Evolutionary conservation across 305 asterid species (phyloP).

Genomic region (Fraxinus xanthoxyloides): DNA sequence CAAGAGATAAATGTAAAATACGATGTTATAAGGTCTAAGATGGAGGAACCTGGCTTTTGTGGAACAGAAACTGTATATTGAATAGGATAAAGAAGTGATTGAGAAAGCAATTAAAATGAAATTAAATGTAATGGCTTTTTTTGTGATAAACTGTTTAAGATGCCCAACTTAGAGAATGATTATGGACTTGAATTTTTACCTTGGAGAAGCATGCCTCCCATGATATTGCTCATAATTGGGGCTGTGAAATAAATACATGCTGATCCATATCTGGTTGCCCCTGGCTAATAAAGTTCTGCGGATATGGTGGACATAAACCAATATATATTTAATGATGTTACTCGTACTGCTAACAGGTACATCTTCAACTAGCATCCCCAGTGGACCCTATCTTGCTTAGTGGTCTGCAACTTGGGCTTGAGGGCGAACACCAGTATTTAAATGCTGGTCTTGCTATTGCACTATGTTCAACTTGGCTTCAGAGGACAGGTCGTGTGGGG

Average conservation of each 20-base stretch:
- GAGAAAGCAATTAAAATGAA: slow-evolving; percentile 7
- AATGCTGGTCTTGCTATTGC: slow-evolving; percentile 97
- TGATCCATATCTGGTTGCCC: slow-evolving; percentile 5
- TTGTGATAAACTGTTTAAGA: slow-evolving; percentile 1
- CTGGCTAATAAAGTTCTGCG: slow-evolving; percentile 4
- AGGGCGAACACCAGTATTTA: slow-evolving; percentile 85
- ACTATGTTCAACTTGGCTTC: slow-evolving; percentile 94
- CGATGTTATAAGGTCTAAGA: neutral
- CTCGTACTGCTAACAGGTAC: slow-evolving; percentile 48
- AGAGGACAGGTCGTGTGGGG: slow-evolving; percentile 71
- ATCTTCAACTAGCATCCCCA: slow-evolving; percentile 76
- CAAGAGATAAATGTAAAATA: slow-evolving; percentile 3
- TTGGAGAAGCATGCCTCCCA: slow-evolving; percentile 6
- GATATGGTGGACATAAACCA: slow-evolving; percentile 9
- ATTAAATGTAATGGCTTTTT: neutral
- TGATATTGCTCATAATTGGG: slow-evolving; percentile 7
- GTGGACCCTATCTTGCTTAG: slow-evolving; percentile 64
- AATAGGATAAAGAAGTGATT: slow-evolving; percentile 7
- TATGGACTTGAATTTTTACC: slow-evolving; percentile 3
- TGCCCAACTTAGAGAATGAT: neutral
- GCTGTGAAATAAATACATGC: slow-evolving; percentile 14
- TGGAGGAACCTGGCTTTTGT: neutral
- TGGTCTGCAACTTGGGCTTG: slow-evolving; percentile 80
- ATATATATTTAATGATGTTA: slow-evolving; percentile 6
- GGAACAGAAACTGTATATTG: slow-evolving; percentile 1